Evolutionary conservation across 2,329 filamentous ascomycete genomes (phyloP), one percentile per base, ranked within the genome.

Genomic region (Penicillium italicum): DNA sequence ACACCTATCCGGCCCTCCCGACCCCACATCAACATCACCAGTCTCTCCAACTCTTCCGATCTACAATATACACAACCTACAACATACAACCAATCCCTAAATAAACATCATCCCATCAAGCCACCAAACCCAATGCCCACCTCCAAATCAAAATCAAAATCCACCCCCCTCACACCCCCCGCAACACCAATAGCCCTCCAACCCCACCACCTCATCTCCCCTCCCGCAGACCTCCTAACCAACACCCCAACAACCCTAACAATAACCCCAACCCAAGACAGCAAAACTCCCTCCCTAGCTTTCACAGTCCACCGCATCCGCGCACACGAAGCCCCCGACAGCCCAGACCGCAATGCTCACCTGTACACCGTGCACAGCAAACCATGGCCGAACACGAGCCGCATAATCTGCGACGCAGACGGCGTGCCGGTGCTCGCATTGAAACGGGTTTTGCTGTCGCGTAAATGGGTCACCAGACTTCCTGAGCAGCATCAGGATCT

Each of bases 161-260:
- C 12, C 22, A 43, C n/a, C 10, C 22, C 45, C 41, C 58, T 66
- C 55, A 60, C 60, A 55, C 31, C 63, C 44, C 63, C 63, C 5
- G 47, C 58, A 51, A 57, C 60, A 34, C 63, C 63, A 18, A 55
- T 66, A 58, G 63, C 63, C 24, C 61, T 66, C 8, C 59, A 57
- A 2, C 58, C 53, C 53, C 56, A 58, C 28, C 62, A 66, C 52
- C 62, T 66, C 40, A 58, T 66, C 46, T 57, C 62, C 37, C 61
- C 63, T 16, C 57, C 59, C 12, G 55, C 63, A 53, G 63, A 66
- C 52, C 54, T 59, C 36, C 48, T 65, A 28, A 65, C 62, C 37
- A 59, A 64, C 51, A 62, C 62, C 24, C 56, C 63, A 20, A 66
- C 63, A 18, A 66, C 59, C 10, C 53, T 66, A 12, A 55, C 52